Evolutionary conservation across 108 stramenopile genomes (phyloP).

Genomic region (Poteriospumella lacustris): DNA sequence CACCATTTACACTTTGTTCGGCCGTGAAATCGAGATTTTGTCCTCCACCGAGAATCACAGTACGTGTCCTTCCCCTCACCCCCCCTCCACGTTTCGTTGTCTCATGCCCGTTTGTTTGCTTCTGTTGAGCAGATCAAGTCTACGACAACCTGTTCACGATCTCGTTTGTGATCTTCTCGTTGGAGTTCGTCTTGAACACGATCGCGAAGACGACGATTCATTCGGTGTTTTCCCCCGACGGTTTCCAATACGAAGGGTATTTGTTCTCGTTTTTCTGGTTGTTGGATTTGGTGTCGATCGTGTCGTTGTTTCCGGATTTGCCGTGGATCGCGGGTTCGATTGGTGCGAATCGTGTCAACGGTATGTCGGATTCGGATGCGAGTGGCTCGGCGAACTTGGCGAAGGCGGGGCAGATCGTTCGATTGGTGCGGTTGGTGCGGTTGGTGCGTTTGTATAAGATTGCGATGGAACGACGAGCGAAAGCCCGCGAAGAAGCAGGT

Average conservation of each 20-base stretch:
- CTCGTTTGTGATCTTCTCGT: background rate
- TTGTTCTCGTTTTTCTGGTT: constrained; percentile 4
- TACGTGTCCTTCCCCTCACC: background rate
- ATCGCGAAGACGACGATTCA: background rate
- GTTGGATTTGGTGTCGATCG: background rate
- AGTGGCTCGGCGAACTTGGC: background rate
- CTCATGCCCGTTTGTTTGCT: background rate
- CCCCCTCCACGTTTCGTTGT: background rate
- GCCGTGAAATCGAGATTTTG: background rate
- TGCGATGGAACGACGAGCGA: background rate
- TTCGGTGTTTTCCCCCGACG: background rate
- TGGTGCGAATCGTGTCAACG: background rate
- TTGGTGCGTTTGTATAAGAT: constrained; percentile 10
- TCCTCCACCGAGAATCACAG: background rate
- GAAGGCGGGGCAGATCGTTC: constrained; percentile 2
- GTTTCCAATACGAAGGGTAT: constrained; percentile 16
- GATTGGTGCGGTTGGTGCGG: constrained; percentile 24
- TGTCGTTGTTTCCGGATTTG: constrained; percentile 12
- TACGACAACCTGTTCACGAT: background rate
- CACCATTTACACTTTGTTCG: background rate
- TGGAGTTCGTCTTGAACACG: background rate
- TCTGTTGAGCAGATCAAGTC: background rate
- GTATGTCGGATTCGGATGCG: background rate
- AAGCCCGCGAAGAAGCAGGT: background rate
- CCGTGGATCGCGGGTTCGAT: background rate